phyloP scores from a whole-genome alignment of 768 basidiomycete genomes.

The Cystobasidium onofrii region DNA sequence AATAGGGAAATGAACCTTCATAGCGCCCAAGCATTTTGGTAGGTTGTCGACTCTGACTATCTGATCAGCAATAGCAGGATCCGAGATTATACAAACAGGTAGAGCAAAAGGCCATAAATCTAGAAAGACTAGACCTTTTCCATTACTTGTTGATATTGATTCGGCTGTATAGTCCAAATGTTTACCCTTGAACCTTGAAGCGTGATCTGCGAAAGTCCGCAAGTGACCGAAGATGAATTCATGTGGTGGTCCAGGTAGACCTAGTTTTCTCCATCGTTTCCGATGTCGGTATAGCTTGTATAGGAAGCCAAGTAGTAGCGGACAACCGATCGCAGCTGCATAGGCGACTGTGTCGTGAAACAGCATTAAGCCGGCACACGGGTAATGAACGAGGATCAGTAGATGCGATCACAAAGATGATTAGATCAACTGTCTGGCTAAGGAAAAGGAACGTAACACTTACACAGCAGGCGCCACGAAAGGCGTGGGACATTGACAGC shows the following conservation, averaged over 20 bases:
- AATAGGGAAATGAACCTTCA: constrained; percentile 24
- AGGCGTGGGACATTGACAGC: not conserved
- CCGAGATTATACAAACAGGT: constrained; percentile 20
- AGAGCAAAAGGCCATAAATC: constrained; percentile 29
- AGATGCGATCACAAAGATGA: not conserved
- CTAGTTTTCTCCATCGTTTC: constrained; percentile 17
- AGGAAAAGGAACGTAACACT: not conserved
- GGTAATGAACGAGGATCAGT: not conserved
- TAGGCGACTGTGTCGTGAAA: not conserved
- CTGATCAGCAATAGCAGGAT: constrained; percentile 20
- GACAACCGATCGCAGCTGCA: constrained; percentile 14
- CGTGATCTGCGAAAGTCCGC: constrained; percentile 8
- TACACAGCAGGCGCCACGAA: not conserved
- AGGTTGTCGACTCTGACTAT: constrained; percentile 26
- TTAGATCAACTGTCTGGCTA: no score
- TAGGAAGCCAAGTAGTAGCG: not conserved
- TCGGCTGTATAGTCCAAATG: constrained; percentile 31
- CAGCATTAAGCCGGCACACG: not conserved
- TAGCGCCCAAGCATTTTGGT: constrained; percentile 25
- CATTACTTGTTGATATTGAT: not conserved
- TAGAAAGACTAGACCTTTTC: constrained; percentile 15
- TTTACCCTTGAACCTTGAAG: not conserved
- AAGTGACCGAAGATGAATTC: constrained; percentile 17
- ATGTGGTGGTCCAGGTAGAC: constrained; percentile 23
- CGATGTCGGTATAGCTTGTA: constrained; percentile 28